These are phyloP conservation scores for Wickerhamiella sergipiensis DNA, from an alignment of 805 yeast genomes.

Conservation along the genomic window DNA sequence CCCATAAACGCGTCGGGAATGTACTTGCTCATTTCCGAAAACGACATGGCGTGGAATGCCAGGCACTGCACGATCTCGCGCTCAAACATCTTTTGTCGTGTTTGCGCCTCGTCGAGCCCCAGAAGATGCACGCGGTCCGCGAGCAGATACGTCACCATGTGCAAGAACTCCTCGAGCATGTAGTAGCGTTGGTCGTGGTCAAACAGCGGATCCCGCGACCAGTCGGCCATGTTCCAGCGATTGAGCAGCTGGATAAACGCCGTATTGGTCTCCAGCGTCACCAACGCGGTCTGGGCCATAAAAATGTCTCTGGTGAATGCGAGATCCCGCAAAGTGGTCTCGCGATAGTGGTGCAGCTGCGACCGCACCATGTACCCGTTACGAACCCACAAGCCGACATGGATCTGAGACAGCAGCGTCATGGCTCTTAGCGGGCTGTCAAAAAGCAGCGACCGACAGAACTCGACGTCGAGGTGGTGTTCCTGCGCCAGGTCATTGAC, in stretches of 20 bases:
- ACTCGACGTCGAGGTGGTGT: conserved; percentile 7
- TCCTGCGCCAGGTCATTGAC: background rate
- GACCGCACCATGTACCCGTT: conserved; percentile 73
- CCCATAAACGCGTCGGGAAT: conserved; percentile 61
- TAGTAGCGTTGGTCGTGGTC: conserved; percentile 33
- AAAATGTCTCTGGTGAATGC: conserved; percentile 72
- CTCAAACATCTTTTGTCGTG: conserved; percentile 37
- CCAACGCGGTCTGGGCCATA: conserved; percentile 48
- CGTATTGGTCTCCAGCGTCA: conserved; percentile 40
- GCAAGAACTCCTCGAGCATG: conserved; percentile 69
- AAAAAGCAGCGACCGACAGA: conserved; percentile 28
- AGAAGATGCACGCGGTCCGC: conserved; percentile 52
- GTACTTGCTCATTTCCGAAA: conserved; percentile 50
- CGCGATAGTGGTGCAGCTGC: conserved; percentile 68
- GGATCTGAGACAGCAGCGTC: conserved; percentile 69
- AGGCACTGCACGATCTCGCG: conserved; percentile 71
- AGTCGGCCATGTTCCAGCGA: conserved; percentile 54
- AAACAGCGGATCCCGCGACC: conserved; percentile 35
- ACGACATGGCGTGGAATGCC: conserved; percentile 62
- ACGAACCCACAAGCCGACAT: conserved; percentile 87
- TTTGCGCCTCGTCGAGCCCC: conserved; percentile 34
- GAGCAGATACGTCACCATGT: conserved; percentile 50
- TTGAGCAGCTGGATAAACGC: conserved; percentile 44
- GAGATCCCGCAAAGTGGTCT: conserved; percentile 65
- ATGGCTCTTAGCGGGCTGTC: conserved; percentile 70